Conservation (phyloP, 345 rosid genomes). For the thale cress (Arabidopsis thaliana) region DNA sequence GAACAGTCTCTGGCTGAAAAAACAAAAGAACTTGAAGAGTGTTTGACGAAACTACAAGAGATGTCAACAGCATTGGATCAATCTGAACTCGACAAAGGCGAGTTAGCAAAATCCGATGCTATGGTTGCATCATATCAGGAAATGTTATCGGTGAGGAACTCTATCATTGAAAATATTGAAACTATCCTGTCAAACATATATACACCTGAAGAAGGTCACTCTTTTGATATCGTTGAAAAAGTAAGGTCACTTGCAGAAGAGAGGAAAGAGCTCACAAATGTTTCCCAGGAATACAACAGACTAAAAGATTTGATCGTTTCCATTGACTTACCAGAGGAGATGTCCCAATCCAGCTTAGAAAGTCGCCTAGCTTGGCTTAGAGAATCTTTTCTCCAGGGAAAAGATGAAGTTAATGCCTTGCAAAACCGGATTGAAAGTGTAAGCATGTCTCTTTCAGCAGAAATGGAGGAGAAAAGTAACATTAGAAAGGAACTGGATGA, state of each 20-base stretch:
- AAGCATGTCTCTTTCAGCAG: slow-evolving; percentile 61
- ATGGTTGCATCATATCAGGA: slow-evolving; percentile 70
- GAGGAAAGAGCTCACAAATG: slow-evolving; percentile 57
- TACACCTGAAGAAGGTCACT: slow-evolving; percentile 63
- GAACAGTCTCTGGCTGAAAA: slow-evolving; percentile 48
- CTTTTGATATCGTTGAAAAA: slow-evolving; percentile 59
- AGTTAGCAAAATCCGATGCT: slow-evolving; percentile 61
- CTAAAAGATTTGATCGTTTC: slow-evolving; percentile 58
- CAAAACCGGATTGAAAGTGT: slow-evolving; percentile 63
- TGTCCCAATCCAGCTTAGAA: slow-evolving; percentile 60
- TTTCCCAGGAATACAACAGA: slow-evolving; percentile 59
- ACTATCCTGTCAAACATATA: slow-evolving; percentile 53
- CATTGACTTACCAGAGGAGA: slow-evolving; percentile 67
- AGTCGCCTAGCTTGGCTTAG: slow-evolving; percentile 67
- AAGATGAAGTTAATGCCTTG: slow-evolving; percentile 56
- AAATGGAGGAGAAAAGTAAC: slow-evolving; percentile 68
- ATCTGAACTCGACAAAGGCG: slow-evolving; percentile 45
- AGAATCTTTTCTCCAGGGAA: slow-evolving; percentile 63
- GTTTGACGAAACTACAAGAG: slow-evolving; percentile 43
- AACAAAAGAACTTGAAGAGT: slow-evolving; percentile 43
- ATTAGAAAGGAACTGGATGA: slow-evolving; percentile 57
- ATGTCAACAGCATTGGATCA: slow-evolving; percentile 43
- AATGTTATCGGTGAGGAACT: slow-evolving; percentile 54
- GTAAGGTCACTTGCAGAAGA: slow-evolving; percentile 71
- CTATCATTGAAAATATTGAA: slow-evolving; percentile 61